phyloP scores from a whole-genome alignment of 1,139 yeast genomes.

The Pneumocystis murina region DNA sequence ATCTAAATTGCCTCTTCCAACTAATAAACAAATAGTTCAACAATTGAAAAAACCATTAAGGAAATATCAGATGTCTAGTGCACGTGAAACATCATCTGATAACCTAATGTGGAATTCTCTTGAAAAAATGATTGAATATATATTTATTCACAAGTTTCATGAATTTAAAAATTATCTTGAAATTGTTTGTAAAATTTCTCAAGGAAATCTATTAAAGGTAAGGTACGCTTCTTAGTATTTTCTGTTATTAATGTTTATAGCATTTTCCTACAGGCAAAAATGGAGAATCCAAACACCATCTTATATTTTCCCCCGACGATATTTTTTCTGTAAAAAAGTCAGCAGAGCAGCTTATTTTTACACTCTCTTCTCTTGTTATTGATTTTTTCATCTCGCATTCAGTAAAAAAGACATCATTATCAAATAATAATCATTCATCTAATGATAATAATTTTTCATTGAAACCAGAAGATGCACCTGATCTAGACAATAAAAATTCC shows the following conservation, averaged over 20 bases:
- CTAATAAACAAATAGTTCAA: not conserved
- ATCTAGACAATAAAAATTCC: not conserved
- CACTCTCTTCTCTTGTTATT: constrained; percentile 19
- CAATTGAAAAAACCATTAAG: not conserved
- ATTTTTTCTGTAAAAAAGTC: constrained; percentile 18
- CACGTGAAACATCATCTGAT: constrained; percentile 31
- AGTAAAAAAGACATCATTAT: not conserved
- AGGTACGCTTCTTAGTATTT: not conserved
- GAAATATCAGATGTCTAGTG: not conserved
- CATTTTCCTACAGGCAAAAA: constrained; percentile 30
- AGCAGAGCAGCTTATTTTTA: constrained; percentile 18
- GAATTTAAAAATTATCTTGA: not conserved
- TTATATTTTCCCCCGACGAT: constrained; percentile 21
- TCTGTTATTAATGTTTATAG: not conserved
- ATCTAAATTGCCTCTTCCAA: not conserved
- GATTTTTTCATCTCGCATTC: constrained; percentile 18
- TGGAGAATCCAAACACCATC: constrained; percentile 27
- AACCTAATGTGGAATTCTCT: constrained; percentile 42
- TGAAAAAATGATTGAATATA: constrained; percentile 30
- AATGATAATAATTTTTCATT: constrained; percentile 3
- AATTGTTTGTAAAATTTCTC: not conserved
- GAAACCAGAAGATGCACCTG: constrained; percentile 1
- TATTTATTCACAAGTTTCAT: not conserved
- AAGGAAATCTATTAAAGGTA: not conserved
- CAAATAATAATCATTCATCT: not conserved